Base-by-base conservation (phyloP, 352 stramenopile genomes). In the Thraustotheca clavata region DNA sequence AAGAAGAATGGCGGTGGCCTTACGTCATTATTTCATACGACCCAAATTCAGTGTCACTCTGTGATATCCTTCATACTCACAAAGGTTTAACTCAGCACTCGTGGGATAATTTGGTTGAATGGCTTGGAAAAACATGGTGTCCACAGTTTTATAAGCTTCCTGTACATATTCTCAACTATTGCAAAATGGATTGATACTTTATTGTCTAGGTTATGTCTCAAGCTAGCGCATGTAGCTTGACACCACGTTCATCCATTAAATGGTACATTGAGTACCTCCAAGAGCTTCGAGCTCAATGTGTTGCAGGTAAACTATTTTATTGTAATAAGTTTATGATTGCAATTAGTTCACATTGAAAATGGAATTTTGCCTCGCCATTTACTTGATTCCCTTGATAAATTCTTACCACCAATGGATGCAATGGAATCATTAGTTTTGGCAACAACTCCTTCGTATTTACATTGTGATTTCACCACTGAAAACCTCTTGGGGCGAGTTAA, bases 191-290 rank as follows among this genome's bases (percentile, higher is more conserved):
- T 24, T 60, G 4, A 43, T 20, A 6, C 29, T 34, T 3, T 33
- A 46, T 16, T 27, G 22, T 59, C 18, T 38, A 62, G 54, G 54
- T 62, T 22, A 36, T 40, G 24, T 47, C 32, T n/a, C 16, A 6
- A 18, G 22, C 34, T 4, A 38, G 54, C 20, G 54, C 35, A 14
- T 12, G 48, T 20, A 40, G 54, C 57, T 29, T 32, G 38, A 65
- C 31, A 31, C 41, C 9, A 7, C 57, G 57, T 26, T 12, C 2
- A 6, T 35, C 24, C 9, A 27, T 54, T 1, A 72, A 83, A 38
- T 94, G 85, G 85, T 94, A 92, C 59, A 73, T 73, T 33, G 73
- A 91, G 62, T 94, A 92, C 70, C 49, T 94, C 54, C 71, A 87
- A 59, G 76, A 66, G 20, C 85, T 86, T 52, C 78, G 81, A 39